These are phyloP conservation scores for Aspergillus quadricinctus DNA, from an alignment of 2,329 filamentous ascomycete species.

Conservation along the genomic window DNA sequence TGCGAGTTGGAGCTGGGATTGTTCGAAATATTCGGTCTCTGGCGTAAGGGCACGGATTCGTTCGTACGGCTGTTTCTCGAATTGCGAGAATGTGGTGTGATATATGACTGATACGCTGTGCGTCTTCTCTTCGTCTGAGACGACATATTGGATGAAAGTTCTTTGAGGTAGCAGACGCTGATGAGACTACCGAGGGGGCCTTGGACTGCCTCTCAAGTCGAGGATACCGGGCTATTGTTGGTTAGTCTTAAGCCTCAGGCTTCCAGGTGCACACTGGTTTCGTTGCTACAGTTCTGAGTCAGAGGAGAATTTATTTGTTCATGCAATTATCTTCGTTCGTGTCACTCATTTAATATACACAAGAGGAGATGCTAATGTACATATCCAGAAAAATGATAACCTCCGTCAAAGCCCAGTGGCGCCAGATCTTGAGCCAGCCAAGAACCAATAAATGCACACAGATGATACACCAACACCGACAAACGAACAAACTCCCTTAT, in stretches of 20 bases:
- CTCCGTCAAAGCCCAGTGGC: constrained; percentile 3
- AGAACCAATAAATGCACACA: background rate
- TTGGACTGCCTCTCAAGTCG: no score
- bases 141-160: constrained; percentile 1
- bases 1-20: constrained; percentile 3
- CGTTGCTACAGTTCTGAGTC: background rate
- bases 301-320: background rate
- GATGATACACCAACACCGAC: background rate
- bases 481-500: background rate
- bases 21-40: background rate
- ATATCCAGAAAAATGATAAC: constrained; percentile 1
- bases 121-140: constrained; percentile 8
- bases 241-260: background rate
- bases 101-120: background rate
- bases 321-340: constrained; percentile 1
- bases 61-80: background rate
- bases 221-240: background rate
- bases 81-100: constrained; percentile 1
- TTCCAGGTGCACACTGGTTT: background rate
- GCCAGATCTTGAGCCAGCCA: background rate
- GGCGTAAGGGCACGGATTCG: background rate
- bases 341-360: constrained; percentile 8
- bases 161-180: background rate
- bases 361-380: constrained; percentile 12
- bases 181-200: background rate